Conservation (phyloP, 352 stramenopile genomes). For the Phytophthora brassicae region DNA sequence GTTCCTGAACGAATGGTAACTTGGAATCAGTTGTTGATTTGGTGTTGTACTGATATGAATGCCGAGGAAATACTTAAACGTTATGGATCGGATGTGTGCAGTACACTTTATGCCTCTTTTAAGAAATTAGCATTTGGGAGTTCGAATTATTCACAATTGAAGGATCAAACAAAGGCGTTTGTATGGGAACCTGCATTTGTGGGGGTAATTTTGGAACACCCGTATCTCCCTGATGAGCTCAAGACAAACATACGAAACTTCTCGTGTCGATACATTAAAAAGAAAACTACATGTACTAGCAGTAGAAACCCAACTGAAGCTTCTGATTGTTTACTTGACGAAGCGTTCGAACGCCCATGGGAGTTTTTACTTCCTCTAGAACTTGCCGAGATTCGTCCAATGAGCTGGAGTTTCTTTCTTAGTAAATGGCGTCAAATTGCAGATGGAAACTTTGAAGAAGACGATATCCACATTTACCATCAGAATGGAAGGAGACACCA, state of each 20-base stretch:
- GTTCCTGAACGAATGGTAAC: constrained; percentile 12
- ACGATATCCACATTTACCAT: constrained; percentile 9
- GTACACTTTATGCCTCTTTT: constrained; percentile 22
- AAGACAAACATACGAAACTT: constrained; percentile 37
- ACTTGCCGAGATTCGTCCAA: constrained; percentile 37
- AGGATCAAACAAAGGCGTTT: constrained; percentile 13
- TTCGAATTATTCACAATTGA: not conserved
- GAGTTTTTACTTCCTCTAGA: constrained; percentile 33
- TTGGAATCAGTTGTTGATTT: constrained; percentile 44
- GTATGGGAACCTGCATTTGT: constrained; percentile 52
- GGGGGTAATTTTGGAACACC: constrained; percentile 22
- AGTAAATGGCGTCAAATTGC: constrained; percentile 46
- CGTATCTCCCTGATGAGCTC: constrained; percentile 24
- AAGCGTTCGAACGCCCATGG: constrained; percentile 24
- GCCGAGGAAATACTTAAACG: constrained; percentile 22
- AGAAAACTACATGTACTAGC: too few species aligned
- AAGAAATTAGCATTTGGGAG: constrained; percentile 17
- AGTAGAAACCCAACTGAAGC: too few species aligned
- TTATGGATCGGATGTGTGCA: constrained; percentile 22
- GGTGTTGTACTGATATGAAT: constrained; percentile 40
- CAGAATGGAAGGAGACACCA: constrained; percentile 16
- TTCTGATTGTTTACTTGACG: not conserved
- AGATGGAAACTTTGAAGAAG: constrained; percentile 16
- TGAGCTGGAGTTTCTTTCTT: constrained; percentile 61
- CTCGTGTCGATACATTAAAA: not conserved